Conservation (phyloP, 73 alveolate genomes). For the Stentor coeruleus region DNA sequence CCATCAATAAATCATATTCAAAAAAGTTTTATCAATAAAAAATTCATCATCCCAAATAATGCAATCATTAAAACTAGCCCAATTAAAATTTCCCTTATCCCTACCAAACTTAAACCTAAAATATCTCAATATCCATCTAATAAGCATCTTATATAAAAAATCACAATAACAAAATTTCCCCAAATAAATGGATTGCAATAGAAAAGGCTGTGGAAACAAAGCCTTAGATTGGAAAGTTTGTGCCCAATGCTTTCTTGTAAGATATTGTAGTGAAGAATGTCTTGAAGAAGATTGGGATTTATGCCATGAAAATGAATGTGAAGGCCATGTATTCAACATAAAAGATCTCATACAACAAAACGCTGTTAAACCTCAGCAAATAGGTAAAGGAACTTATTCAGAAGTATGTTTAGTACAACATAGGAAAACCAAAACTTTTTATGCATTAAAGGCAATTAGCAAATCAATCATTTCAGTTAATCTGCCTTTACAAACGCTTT, state of each 20-base stretch:
- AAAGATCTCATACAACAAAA: background rate
- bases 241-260: background rate
- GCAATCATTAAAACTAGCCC: too few relatives aligned
- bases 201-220: background rate
- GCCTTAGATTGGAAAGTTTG: background rate
- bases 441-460: conserved; percentile 23
- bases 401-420: background rate
- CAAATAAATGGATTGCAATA: background rate
- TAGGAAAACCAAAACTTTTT: background rate
- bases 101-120: too few relatives aligned
- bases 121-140: too few relatives aligned
- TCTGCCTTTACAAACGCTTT: conserved; percentile 49
- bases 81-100: too few relatives aligned
- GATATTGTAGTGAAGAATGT: background rate
- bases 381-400: background rate
- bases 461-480: conserved; percentile 48
- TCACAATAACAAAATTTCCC: too few relatives aligned
- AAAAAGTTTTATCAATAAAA: too few relatives aligned
- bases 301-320: background rate
- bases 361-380: too few relatives aligned
- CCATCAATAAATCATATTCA: too few relatives aligned
- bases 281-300: background rate
- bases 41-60: too few relatives aligned
- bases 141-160: too few relatives aligned
- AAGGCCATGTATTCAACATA: background rate